Conservation (phyloP, 2,329 filamentous ascomycete species). For the Stagonosporopsis vannaccii region DNA sequence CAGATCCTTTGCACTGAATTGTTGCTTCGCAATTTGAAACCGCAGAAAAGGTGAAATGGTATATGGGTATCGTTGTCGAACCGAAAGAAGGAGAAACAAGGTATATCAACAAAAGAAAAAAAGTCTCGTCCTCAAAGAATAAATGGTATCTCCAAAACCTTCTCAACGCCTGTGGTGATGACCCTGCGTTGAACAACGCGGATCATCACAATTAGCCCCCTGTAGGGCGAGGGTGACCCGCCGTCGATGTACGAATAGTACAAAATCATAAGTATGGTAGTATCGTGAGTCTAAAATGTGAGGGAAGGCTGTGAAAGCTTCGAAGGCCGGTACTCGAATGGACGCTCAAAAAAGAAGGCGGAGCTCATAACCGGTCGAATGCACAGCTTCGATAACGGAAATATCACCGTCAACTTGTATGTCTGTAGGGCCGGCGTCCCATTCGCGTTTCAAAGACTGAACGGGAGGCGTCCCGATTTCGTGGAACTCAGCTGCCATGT, state of each 20-base stretch:
- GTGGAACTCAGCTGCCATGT: constrained; percentile 77
- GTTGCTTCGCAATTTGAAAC: constrained; percentile 36
- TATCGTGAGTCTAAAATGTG: constrained; percentile 26
- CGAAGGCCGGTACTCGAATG: neutral
- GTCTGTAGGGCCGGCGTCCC: constrained; percentile 58
- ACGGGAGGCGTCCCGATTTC: constrained; percentile 62
- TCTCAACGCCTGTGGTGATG: constrained; percentile 31
- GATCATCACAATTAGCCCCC: constrained; percentile 26
- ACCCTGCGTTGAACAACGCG: constrained; percentile 18
- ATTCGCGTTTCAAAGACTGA: constrained; percentile 59
- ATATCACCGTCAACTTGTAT: constrained; percentile 59
- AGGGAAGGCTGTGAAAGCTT: constrained; percentile 17
- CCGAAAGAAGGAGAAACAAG: constrained; percentile 32
- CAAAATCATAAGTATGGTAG: constrained; percentile 41
- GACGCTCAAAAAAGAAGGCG: constrained; percentile 54
- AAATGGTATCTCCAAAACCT: constrained; percentile 39
- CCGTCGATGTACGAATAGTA: constrained; percentile 41
- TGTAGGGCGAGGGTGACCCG: constrained; percentile 19
- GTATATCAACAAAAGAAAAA: constrained; percentile 31
- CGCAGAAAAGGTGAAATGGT: constrained; percentile 35
- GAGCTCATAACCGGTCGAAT: constrained; percentile 58
- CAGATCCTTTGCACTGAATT: constrained; percentile 29
- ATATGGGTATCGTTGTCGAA: constrained; percentile 50
- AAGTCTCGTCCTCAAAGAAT: constrained; percentile 30
- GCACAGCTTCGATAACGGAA: constrained; percentile 52